Percentiles rank a stretch among this genome's conserved stretches.
These are phyloP conservation scores for Tripidium arundinaceum DNA, from an alignment of 202 grass and related monocot species.

Conservation along the genomic window DNA sequence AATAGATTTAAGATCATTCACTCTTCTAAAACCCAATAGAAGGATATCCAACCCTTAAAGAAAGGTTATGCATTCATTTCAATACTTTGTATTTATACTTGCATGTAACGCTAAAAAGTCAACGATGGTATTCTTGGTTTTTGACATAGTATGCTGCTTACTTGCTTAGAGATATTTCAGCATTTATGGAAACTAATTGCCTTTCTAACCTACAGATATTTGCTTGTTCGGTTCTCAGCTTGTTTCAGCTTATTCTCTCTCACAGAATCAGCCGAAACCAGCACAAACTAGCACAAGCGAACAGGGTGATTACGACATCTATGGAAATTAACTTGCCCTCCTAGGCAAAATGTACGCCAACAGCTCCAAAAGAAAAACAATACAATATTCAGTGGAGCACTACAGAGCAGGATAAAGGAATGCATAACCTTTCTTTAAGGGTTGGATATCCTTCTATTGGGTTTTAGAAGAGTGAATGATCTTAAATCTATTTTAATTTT, in stretches of 20 bases:
- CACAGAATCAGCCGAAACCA: too few relatives aligned
- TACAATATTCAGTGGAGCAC: not conserved
- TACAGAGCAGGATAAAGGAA: not conserved
- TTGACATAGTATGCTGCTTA: too few relatives aligned
- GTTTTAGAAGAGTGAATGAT: not conserved
- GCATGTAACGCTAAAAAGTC: not conserved
- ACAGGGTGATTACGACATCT: too few relatives aligned
- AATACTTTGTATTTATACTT: not conserved
- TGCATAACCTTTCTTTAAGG: not conserved
- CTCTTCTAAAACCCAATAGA: not conserved
- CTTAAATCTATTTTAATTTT: not conserved
- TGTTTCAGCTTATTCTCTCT: too few relatives aligned
- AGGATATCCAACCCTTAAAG: not conserved
- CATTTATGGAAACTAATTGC: not conserved
- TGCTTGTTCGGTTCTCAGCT: too few relatives aligned
- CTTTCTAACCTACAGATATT: not conserved
- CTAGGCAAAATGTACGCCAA: not conserved
- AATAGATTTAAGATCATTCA: not conserved
- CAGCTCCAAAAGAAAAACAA: not conserved
- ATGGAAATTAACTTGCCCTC: not conserved
- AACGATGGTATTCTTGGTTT: not conserved
- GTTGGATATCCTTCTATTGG: not conserved
- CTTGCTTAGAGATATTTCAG: not conserved
- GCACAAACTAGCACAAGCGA: too few relatives aligned
- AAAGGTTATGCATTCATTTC: not conserved